Conservation (phyloP, 495 filamentous ascomycete genomes). For the Lichenothelia convexa region DNA sequence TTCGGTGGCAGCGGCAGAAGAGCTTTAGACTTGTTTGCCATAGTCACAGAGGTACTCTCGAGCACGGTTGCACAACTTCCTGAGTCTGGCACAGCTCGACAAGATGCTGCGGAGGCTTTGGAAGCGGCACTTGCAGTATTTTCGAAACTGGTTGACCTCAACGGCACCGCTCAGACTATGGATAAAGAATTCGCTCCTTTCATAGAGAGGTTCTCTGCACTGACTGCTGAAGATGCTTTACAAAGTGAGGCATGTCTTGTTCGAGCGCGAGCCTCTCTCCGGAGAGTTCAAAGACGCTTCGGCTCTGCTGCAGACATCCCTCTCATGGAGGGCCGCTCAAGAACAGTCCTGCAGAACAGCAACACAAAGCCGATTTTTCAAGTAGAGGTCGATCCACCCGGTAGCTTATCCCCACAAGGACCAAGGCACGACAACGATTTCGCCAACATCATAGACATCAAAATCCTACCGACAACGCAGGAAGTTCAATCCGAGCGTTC, state of each 20-base stretch:
- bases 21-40: slow-evolving; percentile 24
- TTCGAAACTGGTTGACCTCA: slow-evolving; percentile 5
- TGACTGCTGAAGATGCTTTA: too few relatives aligned
- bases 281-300: slow-evolving; percentile 4
- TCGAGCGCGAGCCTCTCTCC: slow-evolving; percentile 7
- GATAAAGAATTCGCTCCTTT: too few relatives aligned
- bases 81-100: neutral
- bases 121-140: slow-evolving; percentile 3
- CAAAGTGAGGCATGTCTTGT: too few relatives aligned
- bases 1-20: slow-evolving; percentile 32
- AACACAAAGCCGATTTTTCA: slow-evolving; percentile 21
- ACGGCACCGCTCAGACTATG: slow-evolving; percentile 4
- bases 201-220: too few relatives aligned
- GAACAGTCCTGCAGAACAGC: slow-evolving; percentile 17
- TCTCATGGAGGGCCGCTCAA: neutral
- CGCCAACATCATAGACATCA: slow-evolving; percentile 36
- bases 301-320: slow-evolving; percentile 6
- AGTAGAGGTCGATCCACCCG: slow-evolving; percentile 30
- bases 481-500: slow-evolving; percentile 35
- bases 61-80: slow-evolving; percentile 2
- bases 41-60: slow-evolving; percentile 7
- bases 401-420: slow-evolving; percentile 31
- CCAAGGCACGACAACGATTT: slow-evolving; percentile 52
- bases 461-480: slow-evolving; percentile 41
- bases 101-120: too few relatives aligned